Evolutionary conservation across 2,329 filamentous ascomycete species (phyloP).

Genomic region (Clathrospora elynae): DNA sequence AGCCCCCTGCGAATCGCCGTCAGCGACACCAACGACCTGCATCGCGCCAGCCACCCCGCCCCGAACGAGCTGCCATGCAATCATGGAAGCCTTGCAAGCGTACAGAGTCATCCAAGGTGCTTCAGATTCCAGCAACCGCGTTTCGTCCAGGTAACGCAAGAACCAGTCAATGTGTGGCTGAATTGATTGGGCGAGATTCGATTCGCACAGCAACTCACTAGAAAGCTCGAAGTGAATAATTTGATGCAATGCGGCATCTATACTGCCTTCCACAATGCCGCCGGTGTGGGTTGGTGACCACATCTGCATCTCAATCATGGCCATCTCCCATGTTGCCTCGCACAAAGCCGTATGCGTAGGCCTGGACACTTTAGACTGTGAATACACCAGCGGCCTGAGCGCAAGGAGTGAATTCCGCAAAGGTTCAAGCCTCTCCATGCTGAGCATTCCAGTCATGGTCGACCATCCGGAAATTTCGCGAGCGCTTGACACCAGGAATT

Average conservation of each 20-base stretch:
- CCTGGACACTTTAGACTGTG: slow-evolving; percentile 2
- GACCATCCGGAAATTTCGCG: slow-evolving; percentile 32
- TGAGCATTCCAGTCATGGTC: slow-evolving; percentile 30
- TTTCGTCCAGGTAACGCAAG: slow-evolving; percentile 26
- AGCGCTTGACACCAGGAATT: slow-evolving; percentile 30
- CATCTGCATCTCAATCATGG: slow-evolving; percentile 33
- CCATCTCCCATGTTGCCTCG: slow-evolving; percentile 29
- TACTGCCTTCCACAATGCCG: slow-evolving; percentile 25
- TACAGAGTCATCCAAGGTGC: slow-evolving; percentile 29
- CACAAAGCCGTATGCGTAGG: slow-evolving; percentile 16
- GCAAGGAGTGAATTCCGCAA: slow-evolving; percentile 22
- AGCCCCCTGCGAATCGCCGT: slow-evolving; percentile 21
- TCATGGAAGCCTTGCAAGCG: slow-evolving; percentile 30
- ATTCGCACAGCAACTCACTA: slow-evolving; percentile 23
- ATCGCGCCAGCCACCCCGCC: slow-evolving; percentile 19
- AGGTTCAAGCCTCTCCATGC: slow-evolving; percentile 27
- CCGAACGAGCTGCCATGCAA: slow-evolving; percentile 29
- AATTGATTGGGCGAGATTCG: slow-evolving; percentile 18
- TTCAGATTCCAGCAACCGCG: slow-evolving; percentile 16
- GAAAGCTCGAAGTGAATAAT: slow-evolving; percentile 23
- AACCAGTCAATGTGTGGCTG: slow-evolving; percentile 32
- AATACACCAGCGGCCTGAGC: slow-evolving; percentile 16
- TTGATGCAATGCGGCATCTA: slow-evolving; percentile 23
- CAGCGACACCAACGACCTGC: slow-evolving; percentile 23
- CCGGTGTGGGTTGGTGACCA: slow-evolving; percentile 34